Conservation (phyloP, 495 filamentous ascomycete genomes). For the Jackrogersella multiformis region DNA sequence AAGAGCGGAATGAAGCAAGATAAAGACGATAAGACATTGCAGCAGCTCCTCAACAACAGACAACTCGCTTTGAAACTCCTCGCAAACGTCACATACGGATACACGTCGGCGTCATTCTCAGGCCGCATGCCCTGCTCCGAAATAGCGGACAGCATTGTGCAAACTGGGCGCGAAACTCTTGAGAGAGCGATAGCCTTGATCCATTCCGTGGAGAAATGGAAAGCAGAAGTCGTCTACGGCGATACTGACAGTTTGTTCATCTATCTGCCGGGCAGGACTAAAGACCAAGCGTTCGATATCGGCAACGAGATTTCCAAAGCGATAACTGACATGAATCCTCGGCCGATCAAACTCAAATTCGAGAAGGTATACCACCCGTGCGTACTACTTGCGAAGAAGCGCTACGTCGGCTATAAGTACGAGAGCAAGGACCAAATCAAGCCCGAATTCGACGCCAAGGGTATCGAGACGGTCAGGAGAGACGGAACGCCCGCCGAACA, state of each 20-base stretch:
- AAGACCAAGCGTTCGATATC: conserved; percentile 88
- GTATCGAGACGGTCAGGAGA: conserved; percentile 94
- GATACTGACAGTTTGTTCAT: conserved; percentile 98
- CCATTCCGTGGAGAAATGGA: conserved; percentile 86
- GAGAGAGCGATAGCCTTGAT: conserved; percentile 94
- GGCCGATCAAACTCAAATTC: conserved; percentile 95
- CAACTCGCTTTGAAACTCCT: conserved; percentile 97
- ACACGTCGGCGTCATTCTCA: conserved; percentile 94
- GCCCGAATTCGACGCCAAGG: conserved; percentile 97
- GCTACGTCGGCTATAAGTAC: conserved; percentile 98
- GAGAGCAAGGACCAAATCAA: conserved; percentile 78
- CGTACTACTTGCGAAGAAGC: conserved; percentile 93
- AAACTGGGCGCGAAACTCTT: conserved; percentile 91
- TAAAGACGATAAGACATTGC: conserved; percentile 86
- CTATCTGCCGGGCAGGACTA: conserved; percentile 84
- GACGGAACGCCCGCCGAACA: conserved; percentile 96
- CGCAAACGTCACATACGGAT: conserved; percentile 98
- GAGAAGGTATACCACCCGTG: conserved; percentile 98
- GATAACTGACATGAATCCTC: conserved; percentile 89
- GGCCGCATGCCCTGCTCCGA: conserved; percentile 97
- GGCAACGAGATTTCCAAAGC: conserved; percentile 91
- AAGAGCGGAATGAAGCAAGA: conserved; percentile 96
- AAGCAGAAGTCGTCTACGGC: conserved; percentile 95
- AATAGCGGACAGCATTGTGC: conserved; percentile 98
- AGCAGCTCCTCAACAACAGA: conserved; percentile 90